phyloP scores from a whole-genome alignment of 2,329 filamentous ascomycete genomes.

The Colletotrichum navitas region DNA sequence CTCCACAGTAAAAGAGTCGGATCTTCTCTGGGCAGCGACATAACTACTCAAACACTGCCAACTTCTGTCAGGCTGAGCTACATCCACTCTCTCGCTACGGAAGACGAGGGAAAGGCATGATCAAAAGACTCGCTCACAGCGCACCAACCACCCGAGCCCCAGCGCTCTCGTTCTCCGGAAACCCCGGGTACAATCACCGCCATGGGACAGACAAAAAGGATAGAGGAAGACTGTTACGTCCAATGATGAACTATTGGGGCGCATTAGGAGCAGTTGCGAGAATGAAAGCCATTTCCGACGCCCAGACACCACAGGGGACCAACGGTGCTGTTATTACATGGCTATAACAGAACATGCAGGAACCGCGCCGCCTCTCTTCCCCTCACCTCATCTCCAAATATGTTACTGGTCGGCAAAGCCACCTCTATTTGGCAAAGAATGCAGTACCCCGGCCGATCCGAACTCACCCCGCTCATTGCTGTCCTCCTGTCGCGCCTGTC shows the following conservation, averaged over 20 bases:
- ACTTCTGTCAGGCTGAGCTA: constrained; percentile 1
- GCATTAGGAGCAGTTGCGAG: constrained; percentile 20
- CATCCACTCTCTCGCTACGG: not conserved
- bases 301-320: not conserved
- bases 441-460: constrained; percentile 35
- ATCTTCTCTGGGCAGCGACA: constrained; percentile 13
- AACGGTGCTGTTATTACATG: constrained; percentile 11
- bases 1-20: constrained; percentile 33
- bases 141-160: constrained; percentile 26
- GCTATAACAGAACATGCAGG: constrained; percentile 29
- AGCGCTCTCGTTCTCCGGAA: constrained; percentile 15
- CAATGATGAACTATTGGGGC: not conserved
- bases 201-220: constrained; percentile 26
- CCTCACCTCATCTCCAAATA: constrained; percentile 33
- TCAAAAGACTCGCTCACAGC: constrained; percentile 8
- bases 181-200: constrained; percentile 9
- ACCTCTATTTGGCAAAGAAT: constrained; percentile 25
- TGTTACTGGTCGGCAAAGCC: constrained; percentile 11
- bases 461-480: constrained; percentile 25
- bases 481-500: constrained; percentile 24
- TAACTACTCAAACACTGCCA: constrained; percentile 13
- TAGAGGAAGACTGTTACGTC: constrained; percentile 21
- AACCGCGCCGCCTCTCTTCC: constrained; percentile 28
- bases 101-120: constrained; percentile 20
- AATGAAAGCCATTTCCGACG: constrained; percentile 29